These are phyloP conservation scores for Stevia rebaudiana DNA, from an alignment of 140 eudicot genomes.

Conservation along the genomic window DNA sequence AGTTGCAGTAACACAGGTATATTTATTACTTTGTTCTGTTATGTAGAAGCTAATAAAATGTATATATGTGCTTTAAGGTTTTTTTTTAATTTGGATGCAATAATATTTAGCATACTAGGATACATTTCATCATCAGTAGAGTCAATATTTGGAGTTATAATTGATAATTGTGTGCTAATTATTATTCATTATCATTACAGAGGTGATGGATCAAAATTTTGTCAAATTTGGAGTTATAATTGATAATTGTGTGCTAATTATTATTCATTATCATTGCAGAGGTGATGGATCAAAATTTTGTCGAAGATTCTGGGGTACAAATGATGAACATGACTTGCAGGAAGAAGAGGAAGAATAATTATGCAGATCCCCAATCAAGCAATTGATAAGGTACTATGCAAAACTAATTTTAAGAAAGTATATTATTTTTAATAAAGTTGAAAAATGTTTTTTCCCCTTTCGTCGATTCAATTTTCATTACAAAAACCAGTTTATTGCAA, in stretches of 20 bases:
- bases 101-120: not conserved
- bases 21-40: not conserved
- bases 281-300: constrained; percentile 71
- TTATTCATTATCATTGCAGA: constrained; percentile 48
- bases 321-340: constrained; percentile 19
- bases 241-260: not conserved
- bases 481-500: not conserved
- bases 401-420: not conserved
- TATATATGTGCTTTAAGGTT: not conserved
- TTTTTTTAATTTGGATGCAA: not conserved
- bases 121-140: not conserved
- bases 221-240: not conserved
- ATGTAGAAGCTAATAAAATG: not conserved
- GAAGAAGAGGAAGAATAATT: constrained; percentile 40
- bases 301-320: constrained; percentile 40
- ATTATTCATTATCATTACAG: constrained; percentile 44
- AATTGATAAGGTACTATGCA: constrained; percentile 39
- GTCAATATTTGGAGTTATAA: not conserved
- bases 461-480: not conserved
- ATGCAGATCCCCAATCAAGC: constrained; percentile 26
- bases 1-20: constrained; percentile 41
- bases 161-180: not conserved
- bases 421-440: not conserved
- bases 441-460: not conserved
- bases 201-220: constrained; percentile 71